Conservation (phyloP, 2,329 filamentous ascomycete species). For the Daldinia eschscholtzii region DNA sequence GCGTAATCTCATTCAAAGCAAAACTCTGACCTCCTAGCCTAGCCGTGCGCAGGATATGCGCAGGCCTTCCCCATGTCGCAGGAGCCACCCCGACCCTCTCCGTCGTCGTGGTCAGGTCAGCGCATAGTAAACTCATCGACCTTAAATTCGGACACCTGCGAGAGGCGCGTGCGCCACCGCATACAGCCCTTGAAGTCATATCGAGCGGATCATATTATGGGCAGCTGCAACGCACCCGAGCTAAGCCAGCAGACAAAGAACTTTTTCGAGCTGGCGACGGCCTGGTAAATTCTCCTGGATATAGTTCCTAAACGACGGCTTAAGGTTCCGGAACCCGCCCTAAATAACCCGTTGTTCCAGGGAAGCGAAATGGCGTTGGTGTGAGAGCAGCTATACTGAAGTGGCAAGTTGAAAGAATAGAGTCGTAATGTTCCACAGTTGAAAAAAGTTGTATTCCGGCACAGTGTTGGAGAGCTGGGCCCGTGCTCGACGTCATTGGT, state of each 20-base stretch:
- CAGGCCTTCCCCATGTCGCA: constrained; percentile 11
- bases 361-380: background rate
- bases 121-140: constrained; percentile 10
- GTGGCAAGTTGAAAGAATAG: background rate
- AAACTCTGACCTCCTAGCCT: background rate
- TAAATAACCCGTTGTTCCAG: background rate
- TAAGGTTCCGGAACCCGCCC: background rate
- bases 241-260: background rate
- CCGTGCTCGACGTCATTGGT: background rate
- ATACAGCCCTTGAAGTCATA: constrained; percentile 43
- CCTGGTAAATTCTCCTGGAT: too few species aligned
- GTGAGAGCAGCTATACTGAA: background rate
- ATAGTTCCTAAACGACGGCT: background rate
- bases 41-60: constrained; percentile 3
- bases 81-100: background rate
- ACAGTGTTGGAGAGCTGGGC: background rate
- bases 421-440: background rate
- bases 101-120: background rate
- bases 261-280: too few species aligned
- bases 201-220: constrained; percentile 41
- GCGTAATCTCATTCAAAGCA: background rate
- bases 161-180: constrained; percentile 36
- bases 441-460: constrained; percentile 3
- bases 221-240: background rate
- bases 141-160: constrained; percentile 32